A percentile compares a stretch with the other conserved stretches of the same genome.
Evolutionary conservation across 2,329 filamentous ascomycete species (phyloP).

Genomic region (Acarospora socialis): DNA sequence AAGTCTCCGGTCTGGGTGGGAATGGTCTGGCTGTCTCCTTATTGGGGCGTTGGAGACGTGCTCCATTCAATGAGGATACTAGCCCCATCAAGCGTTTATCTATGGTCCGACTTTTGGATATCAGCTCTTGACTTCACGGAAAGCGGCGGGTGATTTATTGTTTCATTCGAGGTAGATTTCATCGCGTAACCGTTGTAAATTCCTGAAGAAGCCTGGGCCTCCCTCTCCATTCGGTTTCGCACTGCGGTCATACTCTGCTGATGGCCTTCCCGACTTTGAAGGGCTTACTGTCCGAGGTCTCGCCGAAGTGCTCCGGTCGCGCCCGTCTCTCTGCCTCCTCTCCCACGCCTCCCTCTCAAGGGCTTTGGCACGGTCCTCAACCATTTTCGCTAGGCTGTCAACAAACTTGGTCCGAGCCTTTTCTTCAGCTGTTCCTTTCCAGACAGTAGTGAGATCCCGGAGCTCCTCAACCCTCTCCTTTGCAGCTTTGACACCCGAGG

Average conservation of each 20-base stretch:
- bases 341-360: slow-evolving; percentile 26
- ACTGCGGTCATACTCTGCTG: slow-evolving; percentile 15
- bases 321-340: slow-evolving; percentile 36
- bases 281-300: slow-evolving; percentile 12
- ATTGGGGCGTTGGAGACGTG: too few relatives aligned
- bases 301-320: slow-evolving; percentile 20
- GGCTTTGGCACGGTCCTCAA: slow-evolving; percentile 53
- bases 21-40: too few relatives aligned
- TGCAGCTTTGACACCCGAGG: slow-evolving; percentile 59
- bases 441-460: slow-evolving; percentile 62
- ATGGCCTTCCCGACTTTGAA: slow-evolving; percentile 20
- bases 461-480: slow-evolving; percentile 61
- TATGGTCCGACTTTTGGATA: too few relatives aligned
- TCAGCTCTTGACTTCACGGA: too few relatives aligned
- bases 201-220: slow-evolving; percentile 37
- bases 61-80: too few relatives aligned
- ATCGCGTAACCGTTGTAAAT: slow-evolving; percentile 37
- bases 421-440: slow-evolving; percentile 93
- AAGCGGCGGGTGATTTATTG: too few relatives aligned
- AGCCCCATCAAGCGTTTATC: too few relatives aligned
- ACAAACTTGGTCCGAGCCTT: slow-evolving; percentile 71
- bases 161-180: slow-evolving; percentile 37
- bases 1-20: too few relatives aligned
- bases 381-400: slow-evolving; percentile 63
- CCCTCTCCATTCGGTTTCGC: slow-evolving; percentile 23